Evolutionary conservation across 148 eudicot species (phyloP), one percentile per base, ranked within the genome.

Genomic region (Tetragonia tetragonoides): DNA sequence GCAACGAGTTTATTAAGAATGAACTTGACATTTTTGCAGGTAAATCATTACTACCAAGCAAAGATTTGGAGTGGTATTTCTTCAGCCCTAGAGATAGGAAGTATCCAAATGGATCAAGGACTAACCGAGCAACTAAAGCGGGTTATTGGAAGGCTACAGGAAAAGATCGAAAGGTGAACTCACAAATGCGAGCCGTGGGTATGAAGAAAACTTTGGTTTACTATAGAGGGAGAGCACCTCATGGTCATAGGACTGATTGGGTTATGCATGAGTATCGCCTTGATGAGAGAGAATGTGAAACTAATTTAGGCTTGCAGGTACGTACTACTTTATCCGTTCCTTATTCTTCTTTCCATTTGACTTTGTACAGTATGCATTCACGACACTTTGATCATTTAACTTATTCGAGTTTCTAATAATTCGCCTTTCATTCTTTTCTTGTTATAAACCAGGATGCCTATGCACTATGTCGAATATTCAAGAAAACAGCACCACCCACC

Each of bases 141-240:
- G 95, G 97, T 21, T 93, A 93, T 56, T 93, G 97, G 97, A 93
- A 93, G 85, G 97, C 97, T 2, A 93, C 97, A 0, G 97, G 95
- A 9, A 93, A 93, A 72, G 97, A 93, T 23, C 80, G 97, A 28
- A 93, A 85, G 78, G 97, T 93, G 53, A 91, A 79, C 73, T 93
- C 95, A 2, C 92, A 93, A 59, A 79, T 56, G 65, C 84, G 93
- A 64, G 86, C 90, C 0, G 92, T 93, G 62, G 97, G 97, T 49
- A 91, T 85, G 90, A 93, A 93, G 92, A 93, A 93, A 83, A 93
- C 97, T 69, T 88, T 93, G 81, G 97, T 93, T 78, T 93, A 91
- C 76, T 93, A 93, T 34, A 72, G 98, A 79, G 98, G 98, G 38
- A 85, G 98, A 62, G 98, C 98, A 21, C 98, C 98, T 16, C 96